Percentiles rank a stretch among this genome's conserved stretches.
Conservation (phyloP, 2,329 filamentous ascomycete species). For the Diaporthe eres region DNA sequence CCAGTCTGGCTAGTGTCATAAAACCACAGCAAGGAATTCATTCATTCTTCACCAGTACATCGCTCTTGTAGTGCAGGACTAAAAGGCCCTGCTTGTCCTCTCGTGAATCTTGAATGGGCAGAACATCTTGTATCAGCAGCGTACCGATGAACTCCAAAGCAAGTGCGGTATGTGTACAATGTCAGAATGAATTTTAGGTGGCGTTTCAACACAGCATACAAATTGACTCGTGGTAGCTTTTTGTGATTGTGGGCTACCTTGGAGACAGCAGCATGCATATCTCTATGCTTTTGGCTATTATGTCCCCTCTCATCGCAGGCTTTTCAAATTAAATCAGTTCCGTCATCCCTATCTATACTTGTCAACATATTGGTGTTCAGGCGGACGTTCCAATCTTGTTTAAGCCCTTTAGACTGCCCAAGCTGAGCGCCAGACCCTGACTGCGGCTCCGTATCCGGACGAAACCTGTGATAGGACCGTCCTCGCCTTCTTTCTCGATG, state of each 20-base stretch:
- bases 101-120: neutral
- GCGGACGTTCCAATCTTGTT: constrained; percentile 78
- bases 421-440: constrained; percentile 92
- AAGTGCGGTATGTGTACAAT: neutral
- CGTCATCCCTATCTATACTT: constrained; percentile 27
- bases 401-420: constrained; percentile 94
- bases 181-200: neutral
- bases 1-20: neutral
- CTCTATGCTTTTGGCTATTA: neutral
- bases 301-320: constrained; percentile 11
- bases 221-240: constrained; percentile 32
- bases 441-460: constrained; percentile 97
- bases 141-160: neutral
- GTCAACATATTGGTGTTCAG: constrained; percentile 41
- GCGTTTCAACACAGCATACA: neutral
- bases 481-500: constrained; percentile 96
- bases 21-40: neutral
- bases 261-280: constrained; percentile 12
- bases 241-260: constrained; percentile 4
- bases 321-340: constrained; percentile 35
- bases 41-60: neutral
- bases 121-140: neutral
- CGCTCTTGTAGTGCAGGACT: neutral
- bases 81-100: neutral
- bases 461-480: constrained; percentile 96